phyloP scores from a whole-genome alignment of 306 rosid species.

The Acacia confusa region DNA sequence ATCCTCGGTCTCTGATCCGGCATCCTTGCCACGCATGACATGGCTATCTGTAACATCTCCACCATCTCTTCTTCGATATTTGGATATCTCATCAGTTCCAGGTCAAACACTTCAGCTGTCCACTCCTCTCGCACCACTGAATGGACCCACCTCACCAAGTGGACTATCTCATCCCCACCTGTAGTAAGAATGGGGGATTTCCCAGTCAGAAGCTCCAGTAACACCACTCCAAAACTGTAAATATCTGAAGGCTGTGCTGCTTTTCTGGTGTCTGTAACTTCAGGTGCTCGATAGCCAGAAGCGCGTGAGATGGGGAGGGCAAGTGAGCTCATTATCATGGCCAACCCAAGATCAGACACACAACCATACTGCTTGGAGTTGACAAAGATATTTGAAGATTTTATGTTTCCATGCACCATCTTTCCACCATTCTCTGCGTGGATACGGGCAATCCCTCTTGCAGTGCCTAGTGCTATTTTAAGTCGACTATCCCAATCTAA shows the following conservation, averaged over 20 bases:
- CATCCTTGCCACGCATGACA: constrained; percentile 80
- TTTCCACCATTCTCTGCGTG: constrained; percentile 74
- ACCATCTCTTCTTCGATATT: constrained; percentile 97
- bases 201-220: constrained; percentile 86
- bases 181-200: constrained; percentile 84
- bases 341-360: constrained; percentile 81
- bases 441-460: constrained; percentile 73
- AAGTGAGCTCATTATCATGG: constrained; percentile 74
- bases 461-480: constrained; percentile 78
- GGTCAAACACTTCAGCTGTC: constrained; percentile 95
- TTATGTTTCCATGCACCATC: constrained; percentile 80
- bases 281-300: constrained; percentile 92
- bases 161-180: constrained; percentile 84
- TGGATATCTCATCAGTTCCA: constrained; percentile 80
- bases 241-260: constrained; percentile 77
- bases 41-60: constrained; percentile 85
- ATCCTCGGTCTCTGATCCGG: constrained; percentile 89
- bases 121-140: constrained; percentile 94
- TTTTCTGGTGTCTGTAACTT: constrained; percentile 85
- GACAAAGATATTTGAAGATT: constrained; percentile 77
- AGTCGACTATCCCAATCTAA: constrained; percentile 79
- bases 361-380: constrained; percentile 63
- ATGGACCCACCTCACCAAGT: constrained; percentile 96
- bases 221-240: constrained; percentile 85
- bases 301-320: constrained; percentile 75